Evolutionary conservation across 805 yeast species (phyloP).

Genomic region (Zygosaccharomyces bailii): DNA sequence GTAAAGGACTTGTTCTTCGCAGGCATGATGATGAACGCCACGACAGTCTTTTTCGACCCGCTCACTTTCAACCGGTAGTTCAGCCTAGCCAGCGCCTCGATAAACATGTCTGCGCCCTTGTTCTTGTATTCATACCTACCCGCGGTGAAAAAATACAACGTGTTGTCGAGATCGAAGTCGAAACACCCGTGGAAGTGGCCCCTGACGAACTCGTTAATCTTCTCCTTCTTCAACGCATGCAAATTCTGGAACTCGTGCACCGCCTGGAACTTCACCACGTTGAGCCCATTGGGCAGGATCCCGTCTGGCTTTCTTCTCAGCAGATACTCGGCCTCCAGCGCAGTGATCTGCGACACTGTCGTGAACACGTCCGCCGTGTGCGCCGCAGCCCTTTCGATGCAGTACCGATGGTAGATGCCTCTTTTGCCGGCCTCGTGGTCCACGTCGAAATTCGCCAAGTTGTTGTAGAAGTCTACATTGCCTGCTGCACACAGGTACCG

Average conservation of each 20-base stretch:
- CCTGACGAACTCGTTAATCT: slow-evolving; percentile 88
- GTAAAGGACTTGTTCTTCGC: slow-evolving; percentile 92
- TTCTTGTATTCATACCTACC: slow-evolving; percentile 96
- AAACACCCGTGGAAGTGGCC: slow-evolving; percentile 97
- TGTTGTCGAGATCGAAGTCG: slow-evolving; percentile 91
- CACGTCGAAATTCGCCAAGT: slow-evolving; percentile 82
- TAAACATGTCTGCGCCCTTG: slow-evolving; percentile 93
- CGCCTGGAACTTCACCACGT: slow-evolving; percentile 93
- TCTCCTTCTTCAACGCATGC: slow-evolving; percentile 87
- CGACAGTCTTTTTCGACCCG: slow-evolving; percentile 87
- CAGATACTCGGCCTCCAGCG: slow-evolving; percentile 88
- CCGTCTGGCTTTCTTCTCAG: slow-evolving; percentile 97
- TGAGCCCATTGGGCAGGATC: slow-evolving; percentile 92
- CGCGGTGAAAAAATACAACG: slow-evolving; percentile 91
- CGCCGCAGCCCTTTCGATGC: slow-evolving; percentile 94
- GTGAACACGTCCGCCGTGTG: slow-evolving; percentile 96
- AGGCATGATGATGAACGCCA: slow-evolving; percentile 97
- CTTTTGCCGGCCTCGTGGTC: slow-evolving; percentile 98
- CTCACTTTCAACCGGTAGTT: slow-evolving; percentile 79
- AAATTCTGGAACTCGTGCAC: slow-evolving; percentile 97
- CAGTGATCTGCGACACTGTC: slow-evolving; percentile 97
- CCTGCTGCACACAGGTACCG: slow-evolving; percentile 97
- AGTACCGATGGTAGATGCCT: slow-evolving; percentile 95
- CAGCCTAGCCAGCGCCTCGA: slow-evolving; percentile 87
- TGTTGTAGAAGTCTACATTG: slow-evolving; percentile 91